Conservation (phyloP, 345 rosid genomes). For the Linum lewisii region DNA sequence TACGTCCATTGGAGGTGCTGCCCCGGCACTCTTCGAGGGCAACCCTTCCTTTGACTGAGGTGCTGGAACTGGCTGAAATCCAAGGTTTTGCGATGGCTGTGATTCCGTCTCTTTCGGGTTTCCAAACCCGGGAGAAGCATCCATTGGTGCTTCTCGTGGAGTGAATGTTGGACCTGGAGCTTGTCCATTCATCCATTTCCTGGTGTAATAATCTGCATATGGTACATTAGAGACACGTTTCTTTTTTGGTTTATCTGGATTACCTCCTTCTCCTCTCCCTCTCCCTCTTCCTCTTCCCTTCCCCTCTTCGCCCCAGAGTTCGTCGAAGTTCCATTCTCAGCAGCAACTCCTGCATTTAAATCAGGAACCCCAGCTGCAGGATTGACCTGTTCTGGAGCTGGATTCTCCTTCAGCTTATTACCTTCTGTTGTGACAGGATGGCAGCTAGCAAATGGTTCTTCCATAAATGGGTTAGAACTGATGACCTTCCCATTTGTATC, state of each 20-base stretch:
- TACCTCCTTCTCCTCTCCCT: slow-evolving; percentile 31
- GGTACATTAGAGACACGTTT: slow-evolving; percentile 9
- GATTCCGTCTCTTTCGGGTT: no score
- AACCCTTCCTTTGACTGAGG: slow-evolving; percentile 11
- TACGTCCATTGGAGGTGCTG: slow-evolving; percentile 50
- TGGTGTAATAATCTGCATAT: slow-evolving; percentile 14
- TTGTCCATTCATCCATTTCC: slow-evolving; percentile 19
- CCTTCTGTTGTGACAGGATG: slow-evolving; percentile 9
- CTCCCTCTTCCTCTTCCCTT: slow-evolving; percentile 29
- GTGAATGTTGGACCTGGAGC: slow-evolving; percentile 34
- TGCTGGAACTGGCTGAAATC: slow-evolving; percentile 28
- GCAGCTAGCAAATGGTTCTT: no score
- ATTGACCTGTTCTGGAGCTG: slow-evolving; percentile 16
- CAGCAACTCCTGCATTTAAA: slow-evolving; percentile 36
- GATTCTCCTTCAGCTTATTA: slow-evolving; percentile 28
- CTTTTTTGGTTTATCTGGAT: slow-evolving; percentile 13
- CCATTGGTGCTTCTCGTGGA: no score
- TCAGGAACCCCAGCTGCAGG: slow-evolving; percentile 40
- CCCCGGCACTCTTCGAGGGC: slow-evolving; percentile 16
- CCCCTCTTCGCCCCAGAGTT: slow-evolving; percentile 37
- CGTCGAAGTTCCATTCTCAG: slow-evolving; percentile 18
- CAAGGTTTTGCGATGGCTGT: slow-evolving; percentile 31
- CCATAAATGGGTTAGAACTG: no score
- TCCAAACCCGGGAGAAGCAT: no score
- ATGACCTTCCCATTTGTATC: no score